These are phyloP conservation scores for Isoetes taiwanensis DNA, from an alignment of 75 land plant genomes.

Conservation along the genomic window DNA sequence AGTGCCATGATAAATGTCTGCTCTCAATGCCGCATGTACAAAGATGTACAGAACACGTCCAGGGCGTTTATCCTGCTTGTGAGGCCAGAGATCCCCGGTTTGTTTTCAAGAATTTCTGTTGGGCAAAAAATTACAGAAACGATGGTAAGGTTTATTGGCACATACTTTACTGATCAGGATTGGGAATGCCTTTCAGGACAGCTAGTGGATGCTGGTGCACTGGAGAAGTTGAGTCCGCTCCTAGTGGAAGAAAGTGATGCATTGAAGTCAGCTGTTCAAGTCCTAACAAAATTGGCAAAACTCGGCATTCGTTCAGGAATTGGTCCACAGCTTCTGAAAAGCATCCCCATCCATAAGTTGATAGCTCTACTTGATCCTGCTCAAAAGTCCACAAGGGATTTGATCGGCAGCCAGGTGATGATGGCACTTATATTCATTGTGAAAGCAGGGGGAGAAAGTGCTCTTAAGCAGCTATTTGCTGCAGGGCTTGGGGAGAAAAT, in stretches of 20 bases:
- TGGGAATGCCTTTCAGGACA: background rate
- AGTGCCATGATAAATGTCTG: background rate
- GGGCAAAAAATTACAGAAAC: background rate
- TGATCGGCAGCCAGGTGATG: no score
- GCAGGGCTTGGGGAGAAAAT: background rate
- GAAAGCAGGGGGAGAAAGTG: background rate
- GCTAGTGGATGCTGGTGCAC: background rate
- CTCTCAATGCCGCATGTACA: background rate
- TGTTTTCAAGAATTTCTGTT: background rate
- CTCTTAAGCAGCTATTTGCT: background rate
- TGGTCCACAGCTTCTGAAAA: background rate
- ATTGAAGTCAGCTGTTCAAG: background rate
- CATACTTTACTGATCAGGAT: background rate
- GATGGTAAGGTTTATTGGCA: background rate
- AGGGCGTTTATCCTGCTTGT: background rate
- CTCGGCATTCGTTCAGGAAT: background rate
- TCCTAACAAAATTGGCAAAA: background rate
- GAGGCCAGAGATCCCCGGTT: background rate
- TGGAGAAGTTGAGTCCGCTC: background rate
- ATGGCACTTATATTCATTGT: background rate
- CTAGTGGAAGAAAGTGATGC: background rate
- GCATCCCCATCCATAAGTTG: background rate
- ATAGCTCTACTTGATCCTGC: background rate
- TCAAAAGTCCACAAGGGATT: background rate
- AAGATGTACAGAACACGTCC: background rate